Evolutionary conservation across 2,329 filamentous ascomycete genomes (phyloP), one percentile per base, ranked within the genome.

Genomic region (Botryosphaeria agaves): DNA sequence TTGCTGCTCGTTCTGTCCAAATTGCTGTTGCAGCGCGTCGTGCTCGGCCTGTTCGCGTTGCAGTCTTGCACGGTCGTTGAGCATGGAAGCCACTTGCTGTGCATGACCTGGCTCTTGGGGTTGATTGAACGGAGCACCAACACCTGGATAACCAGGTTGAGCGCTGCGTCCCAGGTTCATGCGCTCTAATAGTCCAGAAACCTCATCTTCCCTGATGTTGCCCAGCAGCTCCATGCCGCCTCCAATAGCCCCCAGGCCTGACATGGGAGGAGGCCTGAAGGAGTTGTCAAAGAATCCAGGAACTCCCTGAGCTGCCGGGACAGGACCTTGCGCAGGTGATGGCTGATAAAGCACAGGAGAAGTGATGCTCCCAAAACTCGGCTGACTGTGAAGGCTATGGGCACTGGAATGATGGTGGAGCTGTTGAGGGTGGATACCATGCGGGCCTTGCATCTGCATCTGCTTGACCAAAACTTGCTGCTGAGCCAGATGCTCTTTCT

Each of bases 311-410:
- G 44, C 48, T 18, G 64, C 64, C 11, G 66, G 56, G 11, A 66
- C 56, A n/a, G 56, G 50, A 16, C 45, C 55, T 39, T 67, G 66
- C 46, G 61, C 72, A 34, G 62, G 63, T 37, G 71, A 64, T 31
- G 68, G 63, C 41, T 75, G 70, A 45, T 72, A 76, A 7, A 72
- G 73, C 34, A 77, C 71, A 2, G 85, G 84, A n/a, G 84, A 91
- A 3, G 82, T 75, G 40, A 98, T 91, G 55, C 80, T 94, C 12
- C 87, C 83, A 48, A 89, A 94, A 56, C 87, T 95, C 14, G 87
- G 87, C 54, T 98, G 89, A 49, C 84, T 94, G 48, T 98, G 89
- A 35, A 98, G 66, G 48, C 87, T 95, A 42, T 95, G 87, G 6
- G 83, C 82, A 48, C 87, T 95, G 1, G 83, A 85, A 48, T 95